These are phyloP conservation scores for Plasmodium falciparum DNA, from an alignment of 169 alveolate species.

Conservation along the genomic window DNA sequence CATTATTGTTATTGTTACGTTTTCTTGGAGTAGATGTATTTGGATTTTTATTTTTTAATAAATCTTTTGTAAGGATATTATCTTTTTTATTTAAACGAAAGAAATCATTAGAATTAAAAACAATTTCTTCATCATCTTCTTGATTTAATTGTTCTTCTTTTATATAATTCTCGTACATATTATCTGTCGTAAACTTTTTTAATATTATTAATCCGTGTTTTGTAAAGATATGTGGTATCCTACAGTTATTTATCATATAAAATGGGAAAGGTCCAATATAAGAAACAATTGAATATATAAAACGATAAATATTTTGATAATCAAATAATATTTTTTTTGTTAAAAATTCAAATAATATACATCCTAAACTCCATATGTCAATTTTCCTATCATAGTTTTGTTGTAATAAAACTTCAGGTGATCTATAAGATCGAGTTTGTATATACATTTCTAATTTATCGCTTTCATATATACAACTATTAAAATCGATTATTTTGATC, in stretches of 20 bases:
- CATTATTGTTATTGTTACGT: constrained; percentile 5
- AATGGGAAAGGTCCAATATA: constrained; percentile 88
- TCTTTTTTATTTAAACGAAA: constrained; percentile 58
- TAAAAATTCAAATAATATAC: constrained; percentile 96
- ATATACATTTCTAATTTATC: constrained; percentile 95
- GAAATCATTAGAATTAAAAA: constrained; percentile 70
- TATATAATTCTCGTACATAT: constrained; percentile 16
- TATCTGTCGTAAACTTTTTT: constrained; percentile 22
- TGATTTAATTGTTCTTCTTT: constrained; percentile 59
- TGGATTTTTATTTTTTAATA: constrained; percentile 19
- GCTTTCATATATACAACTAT: constrained; percentile 95
- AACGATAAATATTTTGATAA: constrained; percentile 87
- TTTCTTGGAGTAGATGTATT: not conserved
- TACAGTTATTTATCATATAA: constrained; percentile 80
- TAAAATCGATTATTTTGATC: constrained; percentile 97
- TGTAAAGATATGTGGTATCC: constrained; percentile 72
- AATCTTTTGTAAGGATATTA: constrained; percentile 12
- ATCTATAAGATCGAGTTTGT: constrained; percentile 97
- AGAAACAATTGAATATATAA: constrained; percentile 87
- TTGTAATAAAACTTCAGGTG: constrained; percentile 99
- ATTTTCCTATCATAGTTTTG: constrained; percentile 97
- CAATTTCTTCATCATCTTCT: constrained; percentile 54
- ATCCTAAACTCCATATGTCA: constrained; percentile 99
- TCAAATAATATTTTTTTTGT: constrained; percentile 91
- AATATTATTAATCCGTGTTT: constrained; percentile 73